phyloP scores from a whole-genome alignment of 352 stramenopile species.

The Globisporangium iwayamae region DNA sequence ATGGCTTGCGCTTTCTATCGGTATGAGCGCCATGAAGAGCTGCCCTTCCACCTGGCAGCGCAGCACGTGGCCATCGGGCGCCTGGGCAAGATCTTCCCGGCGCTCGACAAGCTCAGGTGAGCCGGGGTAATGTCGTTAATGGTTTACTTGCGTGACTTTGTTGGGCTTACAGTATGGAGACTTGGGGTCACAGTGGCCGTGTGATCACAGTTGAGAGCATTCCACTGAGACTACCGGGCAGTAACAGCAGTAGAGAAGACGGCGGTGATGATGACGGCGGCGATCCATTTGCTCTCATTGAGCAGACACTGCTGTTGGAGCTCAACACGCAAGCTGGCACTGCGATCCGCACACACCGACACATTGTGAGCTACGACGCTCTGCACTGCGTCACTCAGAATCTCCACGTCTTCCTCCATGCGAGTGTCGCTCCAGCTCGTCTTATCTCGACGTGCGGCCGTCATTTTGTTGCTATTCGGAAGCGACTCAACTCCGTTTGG shows the following conservation, averaged over 20 bases:
- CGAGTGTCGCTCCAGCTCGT: background rate
- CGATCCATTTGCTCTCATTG: background rate
- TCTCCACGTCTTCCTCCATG: background rate
- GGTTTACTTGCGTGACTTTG: background rate
- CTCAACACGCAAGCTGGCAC: background rate
- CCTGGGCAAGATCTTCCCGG: conserved; percentile 35
- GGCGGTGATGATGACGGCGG: background rate
- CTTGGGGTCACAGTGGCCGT: conserved; percentile 5
- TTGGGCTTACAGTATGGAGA: too few relatives aligned
- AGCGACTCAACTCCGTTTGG: too few relatives aligned
- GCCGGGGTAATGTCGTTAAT: background rate
- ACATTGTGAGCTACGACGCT: conserved; percentile 9
- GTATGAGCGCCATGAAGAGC: background rate
- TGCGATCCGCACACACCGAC: background rate
- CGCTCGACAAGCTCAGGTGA: conserved; percentile 29
- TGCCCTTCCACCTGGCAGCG: conserved; percentile 22
- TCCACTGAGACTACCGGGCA: background rate
- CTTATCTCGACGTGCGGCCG: conserved; percentile 3
- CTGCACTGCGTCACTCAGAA: conserved; percentile 1
- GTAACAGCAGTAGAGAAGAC: background rate
- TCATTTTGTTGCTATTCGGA: too few relatives aligned
- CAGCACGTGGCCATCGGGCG: conserved; percentile 30
- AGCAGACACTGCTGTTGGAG: conserved; percentile 4
- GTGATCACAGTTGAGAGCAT: conserved; percentile 14
- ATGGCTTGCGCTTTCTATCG: background rate